Percentiles rank a stretch among this genome's conserved stretches.
Evolutionary conservation across 2,329 filamentous ascomycete species (phyloP).

Genomic region (Alternaria infectoria): DNA sequence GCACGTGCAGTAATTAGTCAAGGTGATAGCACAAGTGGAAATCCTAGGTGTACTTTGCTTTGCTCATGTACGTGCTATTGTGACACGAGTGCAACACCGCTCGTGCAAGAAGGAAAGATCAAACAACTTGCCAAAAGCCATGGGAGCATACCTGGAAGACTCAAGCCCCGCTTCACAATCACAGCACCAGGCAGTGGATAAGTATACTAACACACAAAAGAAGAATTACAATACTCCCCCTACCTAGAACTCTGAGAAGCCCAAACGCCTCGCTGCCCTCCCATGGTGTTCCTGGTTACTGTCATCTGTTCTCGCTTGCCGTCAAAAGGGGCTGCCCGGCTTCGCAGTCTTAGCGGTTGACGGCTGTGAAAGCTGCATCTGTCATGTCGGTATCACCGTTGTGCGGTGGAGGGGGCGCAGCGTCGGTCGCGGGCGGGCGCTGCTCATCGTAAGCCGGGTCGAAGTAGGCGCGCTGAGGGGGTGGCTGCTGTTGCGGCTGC

Average conservation of each 20-base stretch:
- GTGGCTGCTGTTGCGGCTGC: slow-evolving; percentile 20
- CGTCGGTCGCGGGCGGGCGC: slow-evolving; percentile 23
- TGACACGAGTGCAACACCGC: neutral
- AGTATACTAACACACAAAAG: slow-evolving; percentile 5
- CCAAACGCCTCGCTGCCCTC: slow-evolving; percentile 16
- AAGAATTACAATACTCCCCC: neutral
- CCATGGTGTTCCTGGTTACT: neutral
- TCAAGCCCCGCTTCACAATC: neutral
- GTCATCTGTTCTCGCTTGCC: neutral
- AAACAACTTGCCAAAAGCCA: neutral
- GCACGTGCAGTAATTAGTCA: neutral
- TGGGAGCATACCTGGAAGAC: neutral
- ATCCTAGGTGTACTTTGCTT: neutral
- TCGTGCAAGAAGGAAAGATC: neutral
- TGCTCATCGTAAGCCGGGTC: slow-evolving; percentile 44
- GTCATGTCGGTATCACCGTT: slow-evolving; percentile 52
- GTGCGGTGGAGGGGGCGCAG: slow-evolving; percentile 24
- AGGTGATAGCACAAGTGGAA: neutral
- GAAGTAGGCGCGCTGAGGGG: slow-evolving; percentile 34
- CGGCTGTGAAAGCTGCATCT: slow-evolving; percentile 48
- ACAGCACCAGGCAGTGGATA: neutral
- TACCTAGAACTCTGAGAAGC: neutral
- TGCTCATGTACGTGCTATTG: neutral
- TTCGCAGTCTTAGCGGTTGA: slow-evolving; percentile 40
- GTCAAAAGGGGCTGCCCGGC: neutral